These are phyloP conservation scores for Sporobolomyces pararoseus DNA, from an alignment of 768 basidiomycete genomes.

Conservation along the genomic window DNA sequence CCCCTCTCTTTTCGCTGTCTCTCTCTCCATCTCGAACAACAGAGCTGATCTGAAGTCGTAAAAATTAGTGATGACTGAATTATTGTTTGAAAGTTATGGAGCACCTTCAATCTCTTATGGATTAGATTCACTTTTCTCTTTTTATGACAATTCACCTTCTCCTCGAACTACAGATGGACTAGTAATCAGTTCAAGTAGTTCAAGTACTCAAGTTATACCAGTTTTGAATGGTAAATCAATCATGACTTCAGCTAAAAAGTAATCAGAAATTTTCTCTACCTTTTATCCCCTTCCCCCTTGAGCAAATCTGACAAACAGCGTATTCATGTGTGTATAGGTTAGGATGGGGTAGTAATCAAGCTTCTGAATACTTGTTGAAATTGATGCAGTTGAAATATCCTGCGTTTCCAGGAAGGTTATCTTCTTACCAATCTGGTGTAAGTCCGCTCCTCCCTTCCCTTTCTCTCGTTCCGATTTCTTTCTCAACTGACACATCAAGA, in stretches of 20 bases:
- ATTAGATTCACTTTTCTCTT: constrained; percentile 86
- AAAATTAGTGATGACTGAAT: constrained; percentile 92
- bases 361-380: constrained; percentile 86
- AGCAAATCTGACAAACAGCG: too few species aligned
- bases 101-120: constrained; percentile 83
- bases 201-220: constrained; percentile 85
- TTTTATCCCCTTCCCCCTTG: too few species aligned
- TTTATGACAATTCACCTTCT: constrained; percentile 63
- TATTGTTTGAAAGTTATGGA: constrained; percentile 88
- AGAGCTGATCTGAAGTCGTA: too few species aligned
- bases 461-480: not conserved
- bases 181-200: constrained; percentile 83
- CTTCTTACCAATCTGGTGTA: constrained; percentile 70
- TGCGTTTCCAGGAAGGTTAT: constrained; percentile 80
- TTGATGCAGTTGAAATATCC: constrained; percentile 94
- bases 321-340: constrained; percentile 57
- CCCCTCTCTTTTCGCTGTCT: constrained; percentile 10
- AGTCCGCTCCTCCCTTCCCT: not conserved
- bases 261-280: not conserved
- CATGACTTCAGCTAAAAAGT: constrained; percentile 69
- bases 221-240: constrained; percentile 76
- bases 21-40: not conserved
- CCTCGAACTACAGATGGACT: constrained; percentile 63
- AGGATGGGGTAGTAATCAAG: constrained; percentile 87
- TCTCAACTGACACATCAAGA: not conserved